phyloP scores from a whole-genome alignment of 2,329 filamentous ascomycete genomes.

The Penicillium sp. region DNA sequence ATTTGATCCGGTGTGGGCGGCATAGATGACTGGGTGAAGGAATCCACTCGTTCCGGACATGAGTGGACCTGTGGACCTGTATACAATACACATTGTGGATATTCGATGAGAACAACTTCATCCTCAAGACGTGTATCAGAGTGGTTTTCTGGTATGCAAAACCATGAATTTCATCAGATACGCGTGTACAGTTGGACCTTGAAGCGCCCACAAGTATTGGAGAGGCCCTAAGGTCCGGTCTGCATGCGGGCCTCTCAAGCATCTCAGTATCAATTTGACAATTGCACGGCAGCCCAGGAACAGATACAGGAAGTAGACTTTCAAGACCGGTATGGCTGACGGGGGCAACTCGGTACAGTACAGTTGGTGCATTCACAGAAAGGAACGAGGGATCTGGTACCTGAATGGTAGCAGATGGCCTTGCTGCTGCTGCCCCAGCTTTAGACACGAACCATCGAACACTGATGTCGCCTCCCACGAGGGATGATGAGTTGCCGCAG shows the following conservation, averaged over 20 bases:
- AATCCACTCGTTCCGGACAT: conserved; percentile 13
- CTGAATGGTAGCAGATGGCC: not conserved
- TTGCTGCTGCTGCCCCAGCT: not conserved
- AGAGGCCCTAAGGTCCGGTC: no score
- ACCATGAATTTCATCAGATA: conserved; percentile 13
- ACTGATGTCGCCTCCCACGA: not conserved
- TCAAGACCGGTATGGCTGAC: no score
- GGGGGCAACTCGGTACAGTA: no score
- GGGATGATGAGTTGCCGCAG: not conserved
- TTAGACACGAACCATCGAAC: not conserved
- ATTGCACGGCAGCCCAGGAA: no score
- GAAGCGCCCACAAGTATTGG: no score
- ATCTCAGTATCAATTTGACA: no score
- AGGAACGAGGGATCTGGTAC: not conserved
- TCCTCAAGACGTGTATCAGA: conserved; percentile 10
- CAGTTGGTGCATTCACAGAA: no score
- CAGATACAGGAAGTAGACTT: no score
- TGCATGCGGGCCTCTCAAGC: no score
- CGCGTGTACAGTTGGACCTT: conserved; percentile 1
- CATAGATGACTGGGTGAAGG: not conserved
- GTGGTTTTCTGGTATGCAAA: conserved; percentile 6
- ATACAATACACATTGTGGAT: not conserved
- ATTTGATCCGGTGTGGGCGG: no score
- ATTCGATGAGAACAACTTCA: not conserved
- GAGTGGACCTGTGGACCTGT: conserved; percentile 9